Evolutionary conservation across 139 green algal genomes (phyloP), one percentile per base, ranked within the genome.

Genomic region (Auxenochlorella pyrenoidosa): DNA sequence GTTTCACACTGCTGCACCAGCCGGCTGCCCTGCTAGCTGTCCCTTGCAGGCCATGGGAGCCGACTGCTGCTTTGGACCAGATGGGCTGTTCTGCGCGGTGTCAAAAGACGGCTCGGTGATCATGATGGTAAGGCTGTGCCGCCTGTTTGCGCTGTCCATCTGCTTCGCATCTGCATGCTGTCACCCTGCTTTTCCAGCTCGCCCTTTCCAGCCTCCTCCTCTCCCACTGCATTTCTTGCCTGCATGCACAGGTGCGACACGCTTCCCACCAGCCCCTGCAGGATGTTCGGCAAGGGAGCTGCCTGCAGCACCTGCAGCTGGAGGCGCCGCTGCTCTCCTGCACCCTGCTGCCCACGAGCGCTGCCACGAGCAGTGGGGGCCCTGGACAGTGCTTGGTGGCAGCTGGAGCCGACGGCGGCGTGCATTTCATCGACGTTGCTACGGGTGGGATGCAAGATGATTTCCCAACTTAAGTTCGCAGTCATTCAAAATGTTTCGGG

Each of bases 231-330:
- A 54, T 18, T 54, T n/a, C n/a, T n/a, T n/a, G n/a, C n/a, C n/a
- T n/a, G n/a, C n/a, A n/a, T n/a, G n/a, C n/a, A n/a, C n/a, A n/a
- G n/a, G n/a, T n/a, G n/a, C n/a, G n/a, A n/a, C n/a, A n/a, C n/a
- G n/a, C n/a, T n/a, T n/a, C n/a, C n/a, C n/a, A n/a, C 54, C 54
- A 13, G 54, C 54, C 54, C 18, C 26, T 41, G 75, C 75, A 81
- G 75, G 80, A 85, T 8, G 80, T 85, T 26, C 59, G 80, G 63
- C 80, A 60, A 18, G 80, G 80, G 28, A 15, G 40, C 28, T 85
- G 80, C 63, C 80, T 85, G 80, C 63, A 85, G 28, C 80, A 85
- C 28, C n/a, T 85, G 60, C 60, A 85, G 32, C 63, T 85, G 28
- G 80, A 76, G 22, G 26, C 60, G 28, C 80, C 80, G 40, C 80